phyloP scores from a whole-genome alignment of 495 filamentous ascomycete genomes.

The Aspergillus carlsbadensis region DNA sequence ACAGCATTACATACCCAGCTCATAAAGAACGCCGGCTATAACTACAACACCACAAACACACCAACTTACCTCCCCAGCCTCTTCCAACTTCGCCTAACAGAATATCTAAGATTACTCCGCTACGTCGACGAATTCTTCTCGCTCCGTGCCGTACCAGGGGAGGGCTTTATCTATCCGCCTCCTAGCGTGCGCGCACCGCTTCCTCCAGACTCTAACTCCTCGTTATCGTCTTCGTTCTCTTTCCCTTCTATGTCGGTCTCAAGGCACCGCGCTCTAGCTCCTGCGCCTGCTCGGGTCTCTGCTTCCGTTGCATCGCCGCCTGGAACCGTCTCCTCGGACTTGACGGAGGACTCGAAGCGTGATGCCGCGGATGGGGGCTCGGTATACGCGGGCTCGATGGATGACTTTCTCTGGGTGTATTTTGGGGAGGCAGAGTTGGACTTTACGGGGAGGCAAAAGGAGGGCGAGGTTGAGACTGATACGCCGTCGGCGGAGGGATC shows the following conservation, averaged over 20 bases:
- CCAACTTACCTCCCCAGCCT: not conserved
- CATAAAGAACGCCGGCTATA: not conserved
- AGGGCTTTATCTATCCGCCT: not conserved
- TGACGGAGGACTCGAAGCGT: not conserved
- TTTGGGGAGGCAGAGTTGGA: constrained; percentile 1
- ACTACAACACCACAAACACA: not conserved
- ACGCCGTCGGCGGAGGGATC: no score
- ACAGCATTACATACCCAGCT: not conserved
- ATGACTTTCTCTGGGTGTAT: not conserved
- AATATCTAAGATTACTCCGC: constrained; percentile 9
- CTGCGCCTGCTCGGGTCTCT: not conserved
- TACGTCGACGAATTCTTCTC: constrained; percentile 19
- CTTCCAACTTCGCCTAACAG: constrained; percentile 14
- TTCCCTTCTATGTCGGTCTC: not conserved
- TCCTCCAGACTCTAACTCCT: not conserved
- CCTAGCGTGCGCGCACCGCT: not conserved
- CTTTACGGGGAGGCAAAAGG: no score
- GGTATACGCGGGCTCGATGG: not conserved
- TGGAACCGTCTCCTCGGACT: not conserved
- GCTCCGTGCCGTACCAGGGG: constrained; percentile 4
- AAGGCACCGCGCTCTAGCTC: no score
- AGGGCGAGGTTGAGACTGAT: no score
- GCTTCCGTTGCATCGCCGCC: not conserved
- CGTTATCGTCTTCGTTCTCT: not conserved
- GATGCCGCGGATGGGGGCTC: not conserved